A percentile compares a stretch with the other conserved stretches of the same genome.
Evolutionary conservation across 148 eudicot species (phyloP).

Genomic region (Persicaria tinctoria): DNA sequence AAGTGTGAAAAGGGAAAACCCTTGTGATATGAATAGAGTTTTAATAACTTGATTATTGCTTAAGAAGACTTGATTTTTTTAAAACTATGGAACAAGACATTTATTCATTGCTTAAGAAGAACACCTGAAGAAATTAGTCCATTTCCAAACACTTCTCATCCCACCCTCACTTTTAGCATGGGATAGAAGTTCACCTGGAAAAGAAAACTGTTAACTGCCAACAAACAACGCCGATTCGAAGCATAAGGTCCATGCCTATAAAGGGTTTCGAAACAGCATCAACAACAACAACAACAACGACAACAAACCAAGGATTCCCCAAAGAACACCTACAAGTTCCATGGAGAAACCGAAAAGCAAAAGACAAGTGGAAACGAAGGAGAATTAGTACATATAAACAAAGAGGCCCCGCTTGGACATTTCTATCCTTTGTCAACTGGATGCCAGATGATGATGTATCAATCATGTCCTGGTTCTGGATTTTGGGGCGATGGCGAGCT

Average conservation of each 20-base stretch:
- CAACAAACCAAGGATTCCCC: neutral
- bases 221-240: neutral
- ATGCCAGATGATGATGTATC: neutral
- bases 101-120: neutral
- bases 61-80: neutral
- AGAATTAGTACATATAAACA: slow-evolving; percentile 11
- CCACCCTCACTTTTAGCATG: slow-evolving; percentile 4
- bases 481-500: slow-evolving; percentile 54
- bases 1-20: too few relatives aligned
- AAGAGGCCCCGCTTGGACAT: neutral
- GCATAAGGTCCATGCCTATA: neutral
- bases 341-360: neutral
- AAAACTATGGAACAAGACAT: slow-evolving; percentile 2
- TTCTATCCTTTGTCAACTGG: neutral
- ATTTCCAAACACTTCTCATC: slow-evolving; percentile 4
- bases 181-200: neutral
- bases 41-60: too few relatives aligned
- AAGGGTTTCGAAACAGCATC: neutral
- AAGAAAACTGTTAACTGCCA: slow-evolving; percentile 3
- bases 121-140: neutral
- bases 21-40: too few relatives aligned
- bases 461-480: slow-evolving; percentile 2
- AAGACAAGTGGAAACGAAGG: neutral
- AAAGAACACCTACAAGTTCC: neutral
- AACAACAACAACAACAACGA: neutral